Conservation (phyloP, 2,329 filamentous ascomycete species). For the Ophiosphaerella korrae region DNA sequence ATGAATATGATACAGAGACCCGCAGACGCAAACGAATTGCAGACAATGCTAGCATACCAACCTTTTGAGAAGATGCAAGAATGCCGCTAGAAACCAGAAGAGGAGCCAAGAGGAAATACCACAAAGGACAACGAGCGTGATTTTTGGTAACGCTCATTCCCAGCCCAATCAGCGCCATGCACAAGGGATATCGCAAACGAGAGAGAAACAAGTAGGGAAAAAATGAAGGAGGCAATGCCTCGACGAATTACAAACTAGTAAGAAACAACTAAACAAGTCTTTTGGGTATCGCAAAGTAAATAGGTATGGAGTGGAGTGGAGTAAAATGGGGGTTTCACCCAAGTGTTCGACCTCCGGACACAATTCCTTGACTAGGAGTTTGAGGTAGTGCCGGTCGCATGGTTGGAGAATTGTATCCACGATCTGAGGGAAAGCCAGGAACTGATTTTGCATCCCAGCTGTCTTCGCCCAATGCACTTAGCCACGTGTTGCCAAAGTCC, state of each 20-base stretch:
- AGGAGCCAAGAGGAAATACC: slow-evolving; percentile 6
- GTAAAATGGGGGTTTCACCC: slow-evolving; percentile 29
- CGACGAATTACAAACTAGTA: slow-evolving; percentile 4
- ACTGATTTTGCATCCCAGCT: slow-evolving; percentile 53
- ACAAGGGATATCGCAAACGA: slow-evolving; percentile 1
- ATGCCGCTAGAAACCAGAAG: slow-evolving; percentile 27
- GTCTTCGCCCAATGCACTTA: slow-evolving; percentile 84
- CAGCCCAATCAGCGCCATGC: slow-evolving; percentile 42
- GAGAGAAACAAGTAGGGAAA: slow-evolving; percentile 11
- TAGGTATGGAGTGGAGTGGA: slow-evolving; percentile 14
- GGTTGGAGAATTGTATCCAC: slow-evolving; percentile 37
- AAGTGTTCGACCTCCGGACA: slow-evolving; percentile 46
- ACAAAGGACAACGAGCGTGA: slow-evolving; percentile 41
- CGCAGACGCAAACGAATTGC: slow-evolving; percentile 8
- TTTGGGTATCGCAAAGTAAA: slow-evolving; percentile 45
- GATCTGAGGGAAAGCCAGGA: slow-evolving; percentile 38
- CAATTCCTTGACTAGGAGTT: slow-evolving; percentile 47
- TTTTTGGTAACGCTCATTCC: slow-evolving; percentile 25
- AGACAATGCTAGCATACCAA: slow-evolving; percentile 39
- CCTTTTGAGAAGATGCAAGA: slow-evolving; percentile 27
- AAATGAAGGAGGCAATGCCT: slow-evolving; percentile 4
- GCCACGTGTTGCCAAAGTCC: slow-evolving; percentile 85
- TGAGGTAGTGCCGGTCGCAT: slow-evolving; percentile 39
- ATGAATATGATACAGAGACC: slow-evolving; percentile 38
- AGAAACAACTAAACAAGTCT: slow-evolving; percentile 27